Base-by-base conservation (phyloP, 2,329 filamentous ascomycete species). In the Albophoma yamanashiensis region DNA sequence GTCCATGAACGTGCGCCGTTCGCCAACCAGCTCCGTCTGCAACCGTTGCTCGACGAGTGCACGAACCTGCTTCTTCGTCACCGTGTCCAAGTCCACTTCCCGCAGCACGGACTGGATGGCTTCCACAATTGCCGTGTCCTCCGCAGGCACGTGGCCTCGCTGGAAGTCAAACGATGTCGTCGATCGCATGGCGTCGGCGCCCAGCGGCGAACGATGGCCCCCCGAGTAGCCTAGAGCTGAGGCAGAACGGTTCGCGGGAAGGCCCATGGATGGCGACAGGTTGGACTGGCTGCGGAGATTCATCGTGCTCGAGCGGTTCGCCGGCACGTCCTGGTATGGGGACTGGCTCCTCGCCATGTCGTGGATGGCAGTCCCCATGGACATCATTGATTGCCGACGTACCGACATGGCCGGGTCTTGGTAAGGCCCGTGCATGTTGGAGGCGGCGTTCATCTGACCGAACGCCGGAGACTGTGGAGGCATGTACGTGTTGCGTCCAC, bases 41-140 rank as follows among this genome's bases (percentile, higher is more conserved):
- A 99, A 76, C 68, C 92, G 85, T 78, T 97, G 92, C 77, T 99
- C 94, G 15, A 96, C 92, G 53, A 97, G 82, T 4, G 90, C 92
- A 57, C 90, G 83, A 60, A 94, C 88, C 77, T 97, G 93, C 79
- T 99, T 99, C 86, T 97, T 99, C 8, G 94, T 99, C 56, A 97
- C 91, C n/a, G 84, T 93, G 72, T 99, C 94, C 50, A 99, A 80
- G 73, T 99, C 93, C 0, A 97, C 92, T 69, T 97, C 93, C 20
- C 81, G 77, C 63, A 99, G 79, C 67, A 94, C 94, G 57, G 82
- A 79, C 68, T 91, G 89, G 63, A 97, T 93, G 1, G 90, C 89
- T 62, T 95, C 89, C 22, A 91, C 82, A 64, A 99, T 97, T 62
- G 85, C 82, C 55, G 78, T 79, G 68, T 97, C 92, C 65, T 89